phyloP scores from a whole-genome alignment of 2,329 filamentous ascomycete species.

The Botrytis porri region DNA sequence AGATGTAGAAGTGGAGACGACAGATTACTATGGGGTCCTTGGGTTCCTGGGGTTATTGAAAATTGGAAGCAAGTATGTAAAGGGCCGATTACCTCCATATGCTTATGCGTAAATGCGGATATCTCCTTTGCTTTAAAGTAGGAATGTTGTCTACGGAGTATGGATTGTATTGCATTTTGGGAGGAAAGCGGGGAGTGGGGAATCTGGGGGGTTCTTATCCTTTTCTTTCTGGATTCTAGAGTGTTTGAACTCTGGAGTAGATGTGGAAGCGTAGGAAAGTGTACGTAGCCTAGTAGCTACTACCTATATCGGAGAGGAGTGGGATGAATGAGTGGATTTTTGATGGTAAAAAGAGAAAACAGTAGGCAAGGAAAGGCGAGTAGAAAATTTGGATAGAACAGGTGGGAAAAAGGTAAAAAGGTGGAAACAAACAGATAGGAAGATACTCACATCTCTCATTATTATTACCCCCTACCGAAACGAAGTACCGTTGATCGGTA shows the following conservation, averaged over 20 bases:
- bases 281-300: not conserved
- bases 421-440: not conserved
- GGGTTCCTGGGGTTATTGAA: not conserved
- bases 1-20: not conserved
- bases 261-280: not conserved
- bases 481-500: not conserved
- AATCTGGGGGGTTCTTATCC: not conserved
- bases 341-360: not conserved
- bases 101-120: conserved; percentile 1
- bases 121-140: not conserved
- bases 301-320: not conserved
- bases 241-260: not conserved
- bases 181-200: conserved; percentile 5
- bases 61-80: not conserved
- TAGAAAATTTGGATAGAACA: not conserved
- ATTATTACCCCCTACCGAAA: not conserved
- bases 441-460: not conserved
- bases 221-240: not conserved
- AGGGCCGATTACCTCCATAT: conserved; percentile 15
- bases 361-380: not conserved
- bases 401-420: not conserved
- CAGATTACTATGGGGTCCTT: not conserved
- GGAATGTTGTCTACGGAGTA: not conserved
- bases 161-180: not conserved
- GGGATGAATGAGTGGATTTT: not conserved